Base-by-base conservation (phyloP, 805 yeast species). In the Candida ficus region DNA sequence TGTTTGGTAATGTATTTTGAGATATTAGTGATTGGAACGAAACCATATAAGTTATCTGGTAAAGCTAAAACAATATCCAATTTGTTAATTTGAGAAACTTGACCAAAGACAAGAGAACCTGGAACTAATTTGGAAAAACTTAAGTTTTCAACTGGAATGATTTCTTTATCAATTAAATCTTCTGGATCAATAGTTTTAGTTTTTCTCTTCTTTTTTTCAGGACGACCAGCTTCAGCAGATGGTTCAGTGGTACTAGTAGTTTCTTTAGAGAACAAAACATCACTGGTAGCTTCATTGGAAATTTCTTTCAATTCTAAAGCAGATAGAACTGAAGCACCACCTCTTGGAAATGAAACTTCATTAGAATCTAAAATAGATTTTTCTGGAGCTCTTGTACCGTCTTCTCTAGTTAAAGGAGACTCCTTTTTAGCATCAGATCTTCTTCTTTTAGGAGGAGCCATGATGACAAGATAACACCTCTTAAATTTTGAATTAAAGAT, bases 221-320 rank as follows among this genome's bases (percentile, higher is more conserved):
- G 56, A 29, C 58, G 58, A 6, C 43, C 51, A 12, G 42, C 51
- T 13, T 47, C 54, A n/a, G n/a, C n/a, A n/a, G n/a, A n/a, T n/a
- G n/a, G n/a, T n/a, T n/a, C n/a, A 29, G 19, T 9, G 17, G 31
- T 16, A 16, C 20, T 11, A 16, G 31, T 17, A 10, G 20, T 16
- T 29, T 53, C 57, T 23, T 52, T 58, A 29, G 59, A 91, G 47
- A 86, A 85, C 37, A 90, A 67, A 30, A 86, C 93, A 64, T 93
- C 99, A 47, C 76, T 77, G 18, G 90, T 80, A 36, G 91, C 99
- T 62, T 91, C 95, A 58, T 88, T 89, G 30, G 95, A 82, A 38
- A 91, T 91, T 58, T 88, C 93, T 60, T 88, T 89, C 50, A 88
- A 79, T 64, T 93, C 99, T 49, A 93, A 67, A 7, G 98, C 89